These are phyloP conservation scores for Backusella parvicylindrica DNA, from an alignment of 192 early-diverging fungal species.

Conservation along the genomic window DNA sequence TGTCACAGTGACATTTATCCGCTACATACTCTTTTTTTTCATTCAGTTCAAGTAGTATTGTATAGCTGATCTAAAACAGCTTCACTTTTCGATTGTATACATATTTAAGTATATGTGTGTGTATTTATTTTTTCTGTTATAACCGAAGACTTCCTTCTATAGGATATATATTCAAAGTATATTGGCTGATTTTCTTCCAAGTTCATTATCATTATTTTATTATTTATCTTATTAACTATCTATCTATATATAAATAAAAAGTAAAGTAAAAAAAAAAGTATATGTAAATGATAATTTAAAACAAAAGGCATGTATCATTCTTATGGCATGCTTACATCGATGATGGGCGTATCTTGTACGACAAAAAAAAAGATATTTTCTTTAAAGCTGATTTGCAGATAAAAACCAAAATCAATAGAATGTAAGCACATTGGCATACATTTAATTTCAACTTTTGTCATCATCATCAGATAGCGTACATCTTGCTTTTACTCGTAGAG, in stretches of 20 bases:
- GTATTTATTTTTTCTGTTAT: not conserved
- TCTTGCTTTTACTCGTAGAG: not conserved
- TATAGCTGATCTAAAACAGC: not conserved
- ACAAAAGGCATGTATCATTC: not conserved
- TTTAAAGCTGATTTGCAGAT: not conserved
- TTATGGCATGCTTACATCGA: not conserved
- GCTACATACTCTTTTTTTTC: not conserved
- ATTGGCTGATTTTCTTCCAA: not conserved
- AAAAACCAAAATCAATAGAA: not conserved
- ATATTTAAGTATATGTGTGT: not conserved
- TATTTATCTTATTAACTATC: not conserved
- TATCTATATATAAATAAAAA: not conserved
- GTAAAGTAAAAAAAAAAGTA: not conserved
- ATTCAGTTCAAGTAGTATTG: not conserved
- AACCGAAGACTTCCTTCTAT: not conserved
- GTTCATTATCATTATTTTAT: not conserved
- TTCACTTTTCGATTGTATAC: not conserved
- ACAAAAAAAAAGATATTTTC: not conserved
- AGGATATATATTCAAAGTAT: not conserved
- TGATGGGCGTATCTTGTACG: not conserved
- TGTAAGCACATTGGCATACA: not conserved
- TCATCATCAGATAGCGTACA: not conserved
- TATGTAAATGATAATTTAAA: not conserved
- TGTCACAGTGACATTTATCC: not conserved
- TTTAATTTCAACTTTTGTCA: not conserved